A percentile compares a stretch with the other conserved stretches of the same genome.
These are phyloP conservation scores for Vinca minor DNA, from an alignment of 257 asterid species.

Conservation along the genomic window DNA sequence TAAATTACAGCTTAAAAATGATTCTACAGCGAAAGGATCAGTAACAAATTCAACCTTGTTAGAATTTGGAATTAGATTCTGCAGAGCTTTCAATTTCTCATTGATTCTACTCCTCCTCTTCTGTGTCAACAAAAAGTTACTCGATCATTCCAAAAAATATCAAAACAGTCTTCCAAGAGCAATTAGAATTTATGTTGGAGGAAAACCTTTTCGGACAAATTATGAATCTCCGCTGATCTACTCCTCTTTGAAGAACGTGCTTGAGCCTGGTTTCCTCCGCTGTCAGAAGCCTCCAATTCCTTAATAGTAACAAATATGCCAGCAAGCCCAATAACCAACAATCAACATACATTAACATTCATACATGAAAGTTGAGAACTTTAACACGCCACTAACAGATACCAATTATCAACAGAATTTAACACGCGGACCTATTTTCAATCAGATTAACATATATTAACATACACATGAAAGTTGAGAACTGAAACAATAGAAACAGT, in stretches of 20 bases:
- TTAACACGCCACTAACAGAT: too few species aligned
- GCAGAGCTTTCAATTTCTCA: slow-evolving; percentile 91
- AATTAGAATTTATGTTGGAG: slow-evolving; percentile 5
- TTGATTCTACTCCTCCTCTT: slow-evolving; percentile 95
- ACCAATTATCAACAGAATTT: too few species aligned
- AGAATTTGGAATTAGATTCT: slow-evolving; percentile 84
- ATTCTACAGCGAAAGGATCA: slow-evolving; percentile 1
- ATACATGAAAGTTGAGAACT: neutral
- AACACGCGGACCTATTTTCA: too few species aligned
- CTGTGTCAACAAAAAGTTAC: slow-evolving; percentile 38
- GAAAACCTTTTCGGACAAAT: slow-evolving; percentile 85
- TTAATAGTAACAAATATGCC: slow-evolving; percentile 21
- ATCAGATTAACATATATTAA: neutral
- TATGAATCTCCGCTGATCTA: slow-evolving; percentile 92
- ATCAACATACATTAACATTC: too few species aligned
- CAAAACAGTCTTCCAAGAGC: slow-evolving; percentile 4
- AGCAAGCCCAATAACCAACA: too few species aligned
- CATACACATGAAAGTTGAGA: neutral
- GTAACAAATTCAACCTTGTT: slow-evolving; percentile 38
- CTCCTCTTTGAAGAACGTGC: slow-evolving; percentile 78
- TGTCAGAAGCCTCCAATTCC: slow-evolving; percentile 59
- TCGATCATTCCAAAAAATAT: slow-evolving; percentile 15
- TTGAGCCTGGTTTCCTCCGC: slow-evolving; percentile 27
- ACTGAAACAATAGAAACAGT: neutral
- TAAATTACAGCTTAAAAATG: neutral